Evolutionary conservation across 257 asterid species (phyloP).

Genomic region (Paulownia fortunei): DNA sequence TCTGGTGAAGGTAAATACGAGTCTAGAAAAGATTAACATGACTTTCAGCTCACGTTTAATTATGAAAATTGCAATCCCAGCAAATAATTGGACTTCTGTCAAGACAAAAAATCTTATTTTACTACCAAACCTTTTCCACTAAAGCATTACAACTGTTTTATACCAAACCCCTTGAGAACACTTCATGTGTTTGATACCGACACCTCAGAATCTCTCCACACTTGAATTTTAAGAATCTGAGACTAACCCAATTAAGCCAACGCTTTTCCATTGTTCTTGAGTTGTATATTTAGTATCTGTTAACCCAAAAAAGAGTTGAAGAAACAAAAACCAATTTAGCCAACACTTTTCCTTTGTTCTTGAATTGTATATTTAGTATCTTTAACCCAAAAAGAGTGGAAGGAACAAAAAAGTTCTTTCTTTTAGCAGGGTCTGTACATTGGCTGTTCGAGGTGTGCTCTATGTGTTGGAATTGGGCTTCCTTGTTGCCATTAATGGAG

Average conservation of each 20-base stretch:
- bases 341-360: background rate
- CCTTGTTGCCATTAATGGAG: constrained; percentile 29
- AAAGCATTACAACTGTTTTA: constrained; percentile 24
- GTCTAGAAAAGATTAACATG: background rate
- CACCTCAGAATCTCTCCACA: constrained; percentile 10
- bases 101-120: constrained; percentile 7
- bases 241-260: constrained; percentile 29
- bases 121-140: constrained; percentile 19
- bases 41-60: background rate
- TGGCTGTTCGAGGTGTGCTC: constrained; percentile 17
- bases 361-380: background rate
- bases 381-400: background rate
- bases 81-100: constrained; percentile 32
- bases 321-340: constrained; percentile 25
- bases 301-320: constrained; percentile 3
- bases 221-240: constrained; percentile 25
- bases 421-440: constrained; percentile 24
- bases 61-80: constrained; percentile 1
- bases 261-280: background rate
- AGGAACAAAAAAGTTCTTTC: background rate
- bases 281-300: background rate
- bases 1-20: constrained; percentile 5
- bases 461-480: constrained; percentile 14
- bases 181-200: constrained; percentile 24
- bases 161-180: constrained; percentile 26